These are phyloP conservation scores for Sporothrix pallida DNA, from an alignment of 2,329 filamentous ascomycete species.

Conservation along the genomic window DNA sequence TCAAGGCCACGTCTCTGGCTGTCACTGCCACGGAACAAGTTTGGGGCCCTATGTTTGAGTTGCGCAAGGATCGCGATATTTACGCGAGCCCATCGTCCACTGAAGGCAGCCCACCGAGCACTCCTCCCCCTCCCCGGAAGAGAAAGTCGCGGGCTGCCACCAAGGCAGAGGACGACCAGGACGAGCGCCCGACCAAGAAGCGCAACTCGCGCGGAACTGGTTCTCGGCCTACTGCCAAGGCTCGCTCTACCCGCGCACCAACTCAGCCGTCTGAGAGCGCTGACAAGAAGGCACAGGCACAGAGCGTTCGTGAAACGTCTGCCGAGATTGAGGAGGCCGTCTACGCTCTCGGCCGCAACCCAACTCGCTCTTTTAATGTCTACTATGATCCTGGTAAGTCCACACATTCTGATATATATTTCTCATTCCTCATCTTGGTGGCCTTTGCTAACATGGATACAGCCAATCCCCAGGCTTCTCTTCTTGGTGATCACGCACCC, in stretches of 20 bases:
- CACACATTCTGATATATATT: neutral
- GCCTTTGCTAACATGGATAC: neutral
- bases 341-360: neutral
- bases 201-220: neutral
- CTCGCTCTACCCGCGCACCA: neutral
- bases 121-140: slow-evolving; percentile 36
- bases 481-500: slow-evolving; percentile 24
- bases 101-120: slow-evolving; percentile 57
- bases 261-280: neutral
- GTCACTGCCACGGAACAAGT: slow-evolving; percentile 70
- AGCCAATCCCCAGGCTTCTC: slow-evolving; percentile 18
- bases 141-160: slow-evolving; percentile 28
- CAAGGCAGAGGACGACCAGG: neutral
- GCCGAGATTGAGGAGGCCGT: slow-evolving; percentile 22
- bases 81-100: slow-evolving; percentile 67
- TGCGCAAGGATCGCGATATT: slow-evolving; percentile 61
- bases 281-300: slow-evolving; percentile 23
- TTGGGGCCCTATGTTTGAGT: slow-evolving; percentile 59
- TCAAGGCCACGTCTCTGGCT: slow-evolving; percentile 67
- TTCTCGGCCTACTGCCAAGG: neutral
- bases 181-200: neutral
- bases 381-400: slow-evolving; percentile 32
- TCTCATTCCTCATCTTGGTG: neutral
- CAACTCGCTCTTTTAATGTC: slow-evolving; percentile 27
- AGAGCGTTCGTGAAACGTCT: neutral